A percentile compares a stretch with the other conserved stretches of the same genome.
These are phyloP conservation scores for Colletotrichum echinochloae DNA, from an alignment of 2,329 filamentous ascomycete species.

Conservation along the genomic window DNA sequence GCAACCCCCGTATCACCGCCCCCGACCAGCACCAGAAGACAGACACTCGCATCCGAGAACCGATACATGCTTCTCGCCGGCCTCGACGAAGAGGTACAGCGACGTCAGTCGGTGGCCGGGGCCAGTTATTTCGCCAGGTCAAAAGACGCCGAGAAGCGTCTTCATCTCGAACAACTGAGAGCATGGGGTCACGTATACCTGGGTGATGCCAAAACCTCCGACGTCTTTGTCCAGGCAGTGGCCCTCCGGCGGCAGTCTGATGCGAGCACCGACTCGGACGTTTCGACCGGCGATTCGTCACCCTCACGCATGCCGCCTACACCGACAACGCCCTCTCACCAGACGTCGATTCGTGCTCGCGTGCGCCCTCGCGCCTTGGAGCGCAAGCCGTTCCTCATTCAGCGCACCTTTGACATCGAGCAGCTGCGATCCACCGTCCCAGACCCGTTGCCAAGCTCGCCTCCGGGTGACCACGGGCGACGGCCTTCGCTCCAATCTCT, in stretches of 20 bases:
- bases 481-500: conserved; percentile 36
- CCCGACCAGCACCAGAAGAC: conserved; percentile 40
- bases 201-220: conserved; percentile 55
- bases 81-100: conserved; percentile 42
- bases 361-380: conserved; percentile 56
- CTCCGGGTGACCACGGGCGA: not conserved
- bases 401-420: conserved; percentile 63
- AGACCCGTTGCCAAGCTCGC: conserved; percentile 45
- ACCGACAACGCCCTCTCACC: conserved; percentile 19
- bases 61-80: conserved; percentile 49
- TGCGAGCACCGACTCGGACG: conserved; percentile 40
- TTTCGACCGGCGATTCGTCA: conserved; percentile 17
- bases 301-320: conserved; percentile 22
- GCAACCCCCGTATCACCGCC: conserved; percentile 39
- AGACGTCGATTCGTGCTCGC: conserved; percentile 56
- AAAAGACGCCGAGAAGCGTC: conserved; percentile 28
- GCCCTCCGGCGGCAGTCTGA: conserved; percentile 52
- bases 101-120: conserved; percentile 45
- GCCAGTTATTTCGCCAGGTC: conserved; percentile 22
- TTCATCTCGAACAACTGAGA: conserved; percentile 51
- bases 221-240: conserved; percentile 59
- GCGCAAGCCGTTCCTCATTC: conserved; percentile 60
- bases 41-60: conserved; percentile 48
- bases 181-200: conserved; percentile 57
- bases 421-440: conserved; percentile 61